A percentile compares a stretch with the other conserved stretches of the same genome.
Conservation (phyloP, 163 green algal species). For the Scenedesmus sp. region DNA sequence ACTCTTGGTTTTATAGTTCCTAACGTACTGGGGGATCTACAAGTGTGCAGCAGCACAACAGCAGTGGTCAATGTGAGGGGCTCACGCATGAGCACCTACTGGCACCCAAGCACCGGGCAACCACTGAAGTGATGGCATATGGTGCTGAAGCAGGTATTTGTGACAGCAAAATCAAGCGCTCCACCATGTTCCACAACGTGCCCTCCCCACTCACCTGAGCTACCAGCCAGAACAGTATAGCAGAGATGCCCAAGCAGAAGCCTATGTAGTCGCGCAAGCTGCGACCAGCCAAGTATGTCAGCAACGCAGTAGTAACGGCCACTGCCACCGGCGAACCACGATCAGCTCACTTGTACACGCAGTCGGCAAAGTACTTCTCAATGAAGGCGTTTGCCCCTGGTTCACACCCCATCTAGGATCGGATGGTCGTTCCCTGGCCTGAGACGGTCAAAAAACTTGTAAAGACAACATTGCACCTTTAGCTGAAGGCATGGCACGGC, state of each 20-base stretch:
- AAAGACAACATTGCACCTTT: background rate
- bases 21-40: slow-evolving; percentile 85
- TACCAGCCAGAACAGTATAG: slow-evolving; percentile 90
- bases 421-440: background rate
- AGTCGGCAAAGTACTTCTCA: slow-evolving; percentile 80
- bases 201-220: slow-evolving; percentile 70
- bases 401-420: slow-evolving; percentile 45
- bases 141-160: background rate
- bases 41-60: background rate
- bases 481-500: background rate
- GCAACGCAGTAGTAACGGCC: background rate
- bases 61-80: background rate
- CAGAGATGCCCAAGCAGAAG: slow-evolving; percentile 83
- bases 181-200: background rate
- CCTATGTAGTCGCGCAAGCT: slow-evolving; percentile 78
- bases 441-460: background rate
- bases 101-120: background rate
- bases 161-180: background rate
- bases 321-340: background rate
- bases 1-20: slow-evolving; percentile 85
- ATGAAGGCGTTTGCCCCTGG: slow-evolving; percentile 72
- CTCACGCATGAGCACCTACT: background rate
- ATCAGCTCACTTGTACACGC: slow-evolving; percentile 76
- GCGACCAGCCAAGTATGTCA: slow-evolving; percentile 33
- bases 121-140: background rate